Evolutionary conservation across 306 rosid genomes (phyloP), one percentile per base, ranked within the genome.

Genomic region (Lathyrus aphaca): DNA sequence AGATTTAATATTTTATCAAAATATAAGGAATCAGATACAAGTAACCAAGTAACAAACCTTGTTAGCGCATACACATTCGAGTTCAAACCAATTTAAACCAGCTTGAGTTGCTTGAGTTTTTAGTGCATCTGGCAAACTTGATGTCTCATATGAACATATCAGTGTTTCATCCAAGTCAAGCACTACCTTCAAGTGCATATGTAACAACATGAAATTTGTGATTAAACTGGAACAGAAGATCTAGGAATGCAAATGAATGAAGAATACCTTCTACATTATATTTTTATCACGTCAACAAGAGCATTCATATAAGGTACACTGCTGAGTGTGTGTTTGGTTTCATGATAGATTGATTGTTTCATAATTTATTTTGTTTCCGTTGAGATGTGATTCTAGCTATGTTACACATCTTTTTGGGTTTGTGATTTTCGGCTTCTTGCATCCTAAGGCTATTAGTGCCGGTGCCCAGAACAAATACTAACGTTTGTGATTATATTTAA

Each of bases 131-230:
- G 98, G 94, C 79, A 93, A 73, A 76, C 88, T 79, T 30, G 87
- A 83, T 49, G 93, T 84, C 74, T 93, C 94, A 43, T 88, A 93
- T 19, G 98, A 94, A 79, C 96, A 86, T 42, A 90, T 75, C 17
- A 90, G 80, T 25, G 97, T 93, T 77, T 93, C 98, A 66, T 93
- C 98, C 78, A 93, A 85, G 75, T 93, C 96, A 71, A 93, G 94
- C 74, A 90, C 98, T 15, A 93, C 98, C 97, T 93, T 60, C 68
- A 89, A 57, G 50, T 67, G 63, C 60, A 71, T 63, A 75, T 38
- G 54, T 68, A 25, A 50, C 56, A 68, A 66, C 30, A 15, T 6
- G 61, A 77, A 3, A 27, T 27, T 67, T 14, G 30, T 54, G n/a
- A 25, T 6, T 42, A 66, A 60, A 59, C 19, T 51, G 51, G 53